Conservation (phyloP, 169 alveolate genomes). For the Plasmodium cynomolgi region DNA sequence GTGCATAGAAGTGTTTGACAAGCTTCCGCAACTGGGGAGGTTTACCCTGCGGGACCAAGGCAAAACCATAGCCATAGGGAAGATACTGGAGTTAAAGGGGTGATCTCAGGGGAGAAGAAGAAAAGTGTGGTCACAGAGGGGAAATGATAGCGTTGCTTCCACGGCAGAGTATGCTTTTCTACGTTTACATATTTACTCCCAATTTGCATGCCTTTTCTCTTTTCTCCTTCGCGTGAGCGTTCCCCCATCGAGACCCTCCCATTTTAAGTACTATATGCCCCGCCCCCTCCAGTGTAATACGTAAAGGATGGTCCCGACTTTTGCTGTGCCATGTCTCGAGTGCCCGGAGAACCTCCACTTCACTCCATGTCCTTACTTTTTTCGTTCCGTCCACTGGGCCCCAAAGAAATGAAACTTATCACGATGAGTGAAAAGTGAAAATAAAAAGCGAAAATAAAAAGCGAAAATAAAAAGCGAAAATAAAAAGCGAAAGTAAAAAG, state of each 20-base stretch:
- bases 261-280: not conserved
- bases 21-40: conserved; percentile 94
- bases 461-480: not conserved
- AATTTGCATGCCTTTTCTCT: not conserved
- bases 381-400: not conserved
- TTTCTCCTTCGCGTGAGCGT: not conserved
- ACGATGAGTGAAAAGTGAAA: not conserved
- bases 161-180: not conserved
- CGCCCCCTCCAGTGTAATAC: not conserved
- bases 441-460: not conserved
- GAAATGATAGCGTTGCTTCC: not conserved
- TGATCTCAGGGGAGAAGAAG: not conserved
- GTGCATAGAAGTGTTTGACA: conserved; percentile 93
- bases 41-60: conserved; percentile 97
- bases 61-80: conserved; percentile 92
- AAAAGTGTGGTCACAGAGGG: not conserved
- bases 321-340: not conserved
- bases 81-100: conserved; percentile 73
- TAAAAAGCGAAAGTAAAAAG: too few species aligned
- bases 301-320: not conserved
- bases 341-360: not conserved
- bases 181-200: not conserved
- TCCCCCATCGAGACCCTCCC: not conserved
- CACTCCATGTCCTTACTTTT: not conserved
- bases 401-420: not conserved